Base-by-base conservation (phyloP, 2,329 filamentous ascomycete species). In the Xylaria sp. region DNA sequence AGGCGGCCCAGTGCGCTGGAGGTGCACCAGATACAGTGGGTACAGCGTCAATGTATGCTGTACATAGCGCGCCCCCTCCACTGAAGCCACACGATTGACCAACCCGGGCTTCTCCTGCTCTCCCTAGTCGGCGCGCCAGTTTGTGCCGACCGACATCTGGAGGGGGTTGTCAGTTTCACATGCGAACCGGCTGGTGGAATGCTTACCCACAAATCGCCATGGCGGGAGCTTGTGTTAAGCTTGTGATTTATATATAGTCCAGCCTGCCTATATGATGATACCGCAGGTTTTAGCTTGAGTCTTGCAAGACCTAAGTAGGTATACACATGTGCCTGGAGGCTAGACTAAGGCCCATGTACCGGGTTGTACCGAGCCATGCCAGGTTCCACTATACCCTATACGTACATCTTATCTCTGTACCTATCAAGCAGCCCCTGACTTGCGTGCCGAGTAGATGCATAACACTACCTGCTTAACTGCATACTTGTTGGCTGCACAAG, bases 161-260 rank as follows among this genome's bases (percentile, higher is more conserved):
- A 31, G 41, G 17, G 17, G 13, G 2, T 8, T 23, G 19, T 25
- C n/a, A 40, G 48, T 53, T 54, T 62, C 54, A 62, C 59, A 62
- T 62, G 59, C 43, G 48, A 58, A 58, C 54, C 40, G n/a, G 21
- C 4, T 35, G 8, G 9, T 10, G 5, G 15, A 23, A 25, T 25
- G 29, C 7, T 17, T 46, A 6, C 15, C 43, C 29, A 31, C 8
- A 38, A 31, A 15, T 40, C 8, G 23, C 6, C 10, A 27, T 27
- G 29, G 9, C 8, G 10, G 23, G 25, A 31, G 38, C 11, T 17
- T 13, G 29, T 21, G 43, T 17, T 7, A 27, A 29, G 56, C 48
- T 48, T 54, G 17, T 35, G 43, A 48, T 54, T 35, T 37, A 7
- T 8, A 27, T 51, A 19, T 38, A 23, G 19, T 21, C 21, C 38